Conservation (phyloP, 1,284 basidiomycete species). For the Phlebopus sp. region DNA sequence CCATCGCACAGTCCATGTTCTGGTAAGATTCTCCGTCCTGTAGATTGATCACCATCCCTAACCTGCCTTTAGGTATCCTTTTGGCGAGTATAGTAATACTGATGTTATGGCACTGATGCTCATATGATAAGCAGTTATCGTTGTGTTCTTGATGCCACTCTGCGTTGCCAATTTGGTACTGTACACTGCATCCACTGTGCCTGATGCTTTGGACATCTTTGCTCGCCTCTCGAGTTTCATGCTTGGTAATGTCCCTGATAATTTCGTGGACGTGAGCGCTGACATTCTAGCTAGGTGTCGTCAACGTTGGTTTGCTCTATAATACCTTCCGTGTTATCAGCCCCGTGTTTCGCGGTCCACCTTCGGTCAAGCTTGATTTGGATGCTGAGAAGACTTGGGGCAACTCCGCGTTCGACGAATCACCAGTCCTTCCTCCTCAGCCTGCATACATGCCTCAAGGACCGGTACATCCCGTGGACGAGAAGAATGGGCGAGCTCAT, state of each 20-base stretch:
- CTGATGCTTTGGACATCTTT: constrained; percentile 46
- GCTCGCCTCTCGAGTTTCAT: constrained; percentile 51
- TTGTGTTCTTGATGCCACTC: constrained; percentile 58
- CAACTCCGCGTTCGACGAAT: constrained; percentile 20
- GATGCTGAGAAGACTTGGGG: constrained; percentile 25
- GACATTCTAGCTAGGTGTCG: constrained; percentile 44
- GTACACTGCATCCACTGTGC: constrained; percentile 45
- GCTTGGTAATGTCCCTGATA: constrained; percentile 45
- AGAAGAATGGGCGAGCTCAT: not conserved
- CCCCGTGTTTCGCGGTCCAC: constrained; percentile 43
- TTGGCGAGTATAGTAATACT: constrained; percentile 41
- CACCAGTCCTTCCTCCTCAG: constrained; percentile 14
- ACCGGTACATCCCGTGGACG: not conserved
- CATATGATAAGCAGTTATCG: constrained; percentile 44
- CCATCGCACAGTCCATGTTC: constrained; percentile 61
- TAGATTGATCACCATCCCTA: constrained; percentile 7
- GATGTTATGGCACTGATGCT: not conserved
- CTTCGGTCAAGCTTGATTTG: constrained; percentile 6
- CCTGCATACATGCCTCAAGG: constrained; percentile 1
- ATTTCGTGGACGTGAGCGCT: constrained; percentile 3
- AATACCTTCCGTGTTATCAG: constrained; percentile 65
- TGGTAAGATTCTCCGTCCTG: constrained; percentile 45
- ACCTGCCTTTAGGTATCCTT: constrained; percentile 49
- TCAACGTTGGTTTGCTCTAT: constrained; percentile 61
- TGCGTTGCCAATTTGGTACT: constrained; percentile 50